Base-by-base conservation (phyloP, 169 alveolate genomes). In the Eimeria praecox region DNA sequence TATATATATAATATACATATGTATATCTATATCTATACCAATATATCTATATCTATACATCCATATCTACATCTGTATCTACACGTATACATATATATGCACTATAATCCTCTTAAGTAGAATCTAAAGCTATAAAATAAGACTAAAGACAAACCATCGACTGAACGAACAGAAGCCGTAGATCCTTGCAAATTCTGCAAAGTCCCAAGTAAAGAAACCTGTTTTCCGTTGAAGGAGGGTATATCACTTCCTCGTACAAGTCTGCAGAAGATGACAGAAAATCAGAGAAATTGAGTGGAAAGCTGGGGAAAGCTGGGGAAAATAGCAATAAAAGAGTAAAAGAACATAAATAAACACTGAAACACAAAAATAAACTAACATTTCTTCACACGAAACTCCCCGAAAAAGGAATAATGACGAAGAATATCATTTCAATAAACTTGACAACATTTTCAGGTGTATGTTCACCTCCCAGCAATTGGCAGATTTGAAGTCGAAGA, bases 191-290 rank as follows among this genome's bases (percentile, higher is more conserved):
- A 27, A 24, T 80, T 69, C 44, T n/a, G 24, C 71, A 80, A 80
- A 18, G 90, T 80, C 40, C 90, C 90, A 18, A 80, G 69, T 18
- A 80, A 71, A 24, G 90, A 80, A 80, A 80, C 90, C 38, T 80
- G 90, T 44, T 49, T 80, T 24, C 90, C 90, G 14, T 42, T 20
- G 69, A 18, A 80, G 20, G 90, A 56, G 9, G 90, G 35, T 8
- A 80, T 10, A 4, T 80, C 90, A 59, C 27, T 42, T 24, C 90
- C 90, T 9, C 90, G 69, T 5, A 80, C 90, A 27, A 80, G 90
- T 49, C 90, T 80, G 69, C 64, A 49, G 56, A 5, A 49, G n/a
- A n/a, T n/a, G n/a, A n/a, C n/a, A 40, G 49, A n/a, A 33, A 35
- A 44, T 18, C 18, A 18, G n/a, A 14, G 12, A 80, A 80, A 49